Evolutionary conservation across 2,329 filamentous ascomycete genomes (phyloP).

Genomic region (Aspergillus viridinutans): DNA sequence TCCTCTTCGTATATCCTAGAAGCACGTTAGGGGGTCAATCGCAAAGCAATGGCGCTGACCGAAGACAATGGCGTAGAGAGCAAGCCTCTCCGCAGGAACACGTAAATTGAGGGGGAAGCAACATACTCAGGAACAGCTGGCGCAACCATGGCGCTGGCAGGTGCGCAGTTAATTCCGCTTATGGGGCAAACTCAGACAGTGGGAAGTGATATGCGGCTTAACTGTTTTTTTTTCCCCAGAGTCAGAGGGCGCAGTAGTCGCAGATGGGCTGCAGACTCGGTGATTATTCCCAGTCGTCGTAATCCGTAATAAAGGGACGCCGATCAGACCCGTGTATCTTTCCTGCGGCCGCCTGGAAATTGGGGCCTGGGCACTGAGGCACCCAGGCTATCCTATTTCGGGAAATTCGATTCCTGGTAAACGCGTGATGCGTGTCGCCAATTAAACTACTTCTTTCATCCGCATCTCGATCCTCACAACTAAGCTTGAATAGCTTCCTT

Average conservation of each 20-base stretch:
- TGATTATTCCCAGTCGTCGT: conserved; percentile 12
- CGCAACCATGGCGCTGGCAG: conserved; percentile 58
- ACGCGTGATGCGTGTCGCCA: conserved; percentile 19
- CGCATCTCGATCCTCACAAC: not conserved
- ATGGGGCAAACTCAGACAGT: not conserved
- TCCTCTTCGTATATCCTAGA: conserved; percentile 87
- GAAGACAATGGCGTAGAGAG: conserved; percentile 19
- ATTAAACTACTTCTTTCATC: conserved; percentile 4
- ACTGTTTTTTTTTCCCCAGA: not conserved
- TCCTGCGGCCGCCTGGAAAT: not conserved
- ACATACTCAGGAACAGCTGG: conserved; percentile 72
- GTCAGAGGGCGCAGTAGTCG: conserved; percentile 1
- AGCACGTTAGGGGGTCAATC: conserved; percentile 17
- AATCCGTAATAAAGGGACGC: conserved; percentile 5
- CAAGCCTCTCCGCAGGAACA: conserved; percentile 19
- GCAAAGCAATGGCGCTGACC: conserved; percentile 2
- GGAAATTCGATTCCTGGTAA: conserved; percentile 11
- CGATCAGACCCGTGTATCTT: conserved; percentile 2
- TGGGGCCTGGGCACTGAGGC: conserved; percentile 12
- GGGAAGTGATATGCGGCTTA: not conserved
- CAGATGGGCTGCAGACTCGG: not conserved
- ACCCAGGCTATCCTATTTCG: conserved; percentile 14
- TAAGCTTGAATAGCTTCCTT: not conserved
- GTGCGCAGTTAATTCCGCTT: conserved; percentile 12
- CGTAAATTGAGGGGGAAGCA: conserved; percentile 20